These are phyloP conservation scores for Schwanniomyces yamadae DNA, from an alignment of 805 yeast genomes.

Conservation along the genomic window DNA sequence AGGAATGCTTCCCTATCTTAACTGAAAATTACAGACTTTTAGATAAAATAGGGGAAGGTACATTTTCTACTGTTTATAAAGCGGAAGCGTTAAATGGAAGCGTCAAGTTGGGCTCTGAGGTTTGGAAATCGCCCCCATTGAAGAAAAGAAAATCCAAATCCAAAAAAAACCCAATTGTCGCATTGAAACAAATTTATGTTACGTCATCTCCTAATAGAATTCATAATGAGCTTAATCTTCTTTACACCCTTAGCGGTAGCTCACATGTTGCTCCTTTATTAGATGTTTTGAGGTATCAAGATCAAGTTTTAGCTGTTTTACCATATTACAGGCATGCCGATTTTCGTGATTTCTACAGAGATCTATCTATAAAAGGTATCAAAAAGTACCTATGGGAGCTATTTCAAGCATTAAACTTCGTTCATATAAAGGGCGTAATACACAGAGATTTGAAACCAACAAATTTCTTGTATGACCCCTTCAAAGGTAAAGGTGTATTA, in stretches of 20 bases:
- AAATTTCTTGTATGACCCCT: conserved; percentile 68
- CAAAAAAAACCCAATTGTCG: conserved; percentile 56
- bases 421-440: conserved; percentile 43
- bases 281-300: conserved; percentile 83
- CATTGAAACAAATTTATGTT: conserved; percentile 89
- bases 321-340: conserved; percentile 92
- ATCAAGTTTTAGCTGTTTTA: conserved; percentile 88
- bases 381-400: conserved; percentile 78
- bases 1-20: conserved; percentile 54
- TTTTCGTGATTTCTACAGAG: conserved; percentile 82
- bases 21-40: conserved; percentile 47
- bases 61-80: conserved; percentile 60
- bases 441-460: conserved; percentile 52
- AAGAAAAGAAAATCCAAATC: conserved; percentile 21
- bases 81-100: conserved; percentile 53
- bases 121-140: conserved; percentile 47
- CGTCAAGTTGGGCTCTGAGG: conserved; percentile 36
- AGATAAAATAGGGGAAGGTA: conserved; percentile 67
- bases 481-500: conserved; percentile 68
- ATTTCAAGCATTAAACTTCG: conserved; percentile 69
- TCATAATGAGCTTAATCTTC: conserved; percentile 77
- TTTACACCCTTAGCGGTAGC: conserved; percentile 67
- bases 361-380: conserved; percentile 75
- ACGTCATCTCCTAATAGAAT: conserved; percentile 94
- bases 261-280: conserved; percentile 82